phyloP scores from a whole-genome alignment of 495 filamentous ascomycete genomes.

The Xylaria bambusicola region DNA sequence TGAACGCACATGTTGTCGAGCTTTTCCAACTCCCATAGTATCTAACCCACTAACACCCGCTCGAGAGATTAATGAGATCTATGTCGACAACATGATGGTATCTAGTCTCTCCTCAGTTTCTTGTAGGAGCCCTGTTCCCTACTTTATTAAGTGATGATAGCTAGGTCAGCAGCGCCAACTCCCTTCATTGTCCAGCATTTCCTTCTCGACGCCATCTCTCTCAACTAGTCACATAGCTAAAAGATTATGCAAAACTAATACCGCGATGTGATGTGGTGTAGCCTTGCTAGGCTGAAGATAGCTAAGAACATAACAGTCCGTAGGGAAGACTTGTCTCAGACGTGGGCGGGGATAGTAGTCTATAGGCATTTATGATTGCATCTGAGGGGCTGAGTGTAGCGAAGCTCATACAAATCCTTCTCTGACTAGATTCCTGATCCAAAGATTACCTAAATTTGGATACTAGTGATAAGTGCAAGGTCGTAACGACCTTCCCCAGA shows the following conservation, averaged over 20 bases:
- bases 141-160: slow-evolving; percentile 9
- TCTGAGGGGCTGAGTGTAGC: slow-evolving; percentile 1
- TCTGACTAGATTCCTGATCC: neutral
- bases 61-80: no score
- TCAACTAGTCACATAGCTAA: no score
- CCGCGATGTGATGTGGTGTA: neutral
- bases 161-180: neutral
- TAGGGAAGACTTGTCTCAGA: neutral
- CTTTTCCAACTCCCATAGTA: neutral
- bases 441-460: no score
- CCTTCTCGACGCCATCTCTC: no score
- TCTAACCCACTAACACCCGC: neutral
- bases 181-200: neutral
- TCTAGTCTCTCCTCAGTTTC: neutral
- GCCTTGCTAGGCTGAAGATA: slow-evolving; percentile 1
- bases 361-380: neutral
- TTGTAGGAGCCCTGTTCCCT: no score
- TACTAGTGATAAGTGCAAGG: neutral
- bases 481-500: slow-evolving; percentile 6
- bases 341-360: neutral
- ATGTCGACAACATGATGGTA: no score
- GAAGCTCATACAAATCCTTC: neutral
- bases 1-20: neutral
- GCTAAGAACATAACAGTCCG: no score
- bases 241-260: no score